Conservation (phyloP, 805 yeast genomes). For the Suhomyces sp. region DNA sequence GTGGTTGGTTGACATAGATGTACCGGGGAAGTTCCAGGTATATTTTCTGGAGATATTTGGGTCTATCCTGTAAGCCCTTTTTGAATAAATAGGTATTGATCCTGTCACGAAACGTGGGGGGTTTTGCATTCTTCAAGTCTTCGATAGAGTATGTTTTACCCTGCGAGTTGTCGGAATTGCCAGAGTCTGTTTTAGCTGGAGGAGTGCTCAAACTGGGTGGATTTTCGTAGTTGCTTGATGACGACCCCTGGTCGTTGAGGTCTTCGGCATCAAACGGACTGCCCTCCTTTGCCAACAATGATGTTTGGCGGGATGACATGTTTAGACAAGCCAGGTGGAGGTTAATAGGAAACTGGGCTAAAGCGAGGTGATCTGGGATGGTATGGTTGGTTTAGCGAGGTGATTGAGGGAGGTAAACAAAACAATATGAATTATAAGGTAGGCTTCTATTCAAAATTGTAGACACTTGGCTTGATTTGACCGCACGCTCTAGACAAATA, state of each 20-base stretch:
- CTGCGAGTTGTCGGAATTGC: not conserved
- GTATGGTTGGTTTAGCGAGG: not conserved
- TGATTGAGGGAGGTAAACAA: not conserved
- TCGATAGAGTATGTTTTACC: slow-evolving; percentile 6
- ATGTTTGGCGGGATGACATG: not conserved
- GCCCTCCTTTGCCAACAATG: not conserved
- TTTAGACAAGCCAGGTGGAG: not conserved
- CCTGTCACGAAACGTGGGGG: slow-evolving; percentile 13
- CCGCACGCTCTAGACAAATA: not conserved
- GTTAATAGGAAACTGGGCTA: no score
- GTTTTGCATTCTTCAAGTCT: slow-evolving; percentile 10
- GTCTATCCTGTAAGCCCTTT: slow-evolving; percentile 25
- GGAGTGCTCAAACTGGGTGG: slow-evolving; percentile 6
- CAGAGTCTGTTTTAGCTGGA: slow-evolving; percentile 1
- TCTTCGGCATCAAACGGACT: not conserved
- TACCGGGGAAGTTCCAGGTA: slow-evolving; percentile 39
- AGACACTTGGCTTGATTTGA: not conserved
- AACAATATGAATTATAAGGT: not conserved
- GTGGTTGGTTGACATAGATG: slow-evolving; percentile 47
- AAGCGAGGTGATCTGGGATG: not conserved
- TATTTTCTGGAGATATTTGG: slow-evolving; percentile 35
- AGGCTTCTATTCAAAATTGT: not conserved
- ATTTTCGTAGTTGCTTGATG: slow-evolving; percentile 10
- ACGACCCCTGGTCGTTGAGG: slow-evolving; percentile 2
- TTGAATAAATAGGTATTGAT: slow-evolving; percentile 12